phyloP scores from a whole-genome alignment of 2,329 filamentous ascomycete genomes.

The Colletotrichum zoysiae region DNA sequence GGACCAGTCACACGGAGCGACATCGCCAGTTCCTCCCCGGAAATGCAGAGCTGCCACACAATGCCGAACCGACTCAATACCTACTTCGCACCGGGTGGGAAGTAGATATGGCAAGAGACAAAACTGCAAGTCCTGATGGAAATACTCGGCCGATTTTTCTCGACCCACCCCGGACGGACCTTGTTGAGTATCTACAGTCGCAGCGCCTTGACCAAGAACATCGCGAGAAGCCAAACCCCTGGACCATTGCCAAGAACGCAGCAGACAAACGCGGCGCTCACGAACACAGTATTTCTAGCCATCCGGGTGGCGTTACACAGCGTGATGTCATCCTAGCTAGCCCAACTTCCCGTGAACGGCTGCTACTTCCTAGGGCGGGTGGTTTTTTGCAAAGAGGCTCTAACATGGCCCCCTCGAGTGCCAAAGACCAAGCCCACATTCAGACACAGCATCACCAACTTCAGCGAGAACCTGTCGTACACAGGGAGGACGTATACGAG shows the following conservation, averaged over 20 bases:
- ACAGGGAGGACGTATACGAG: constrained; percentile 6
- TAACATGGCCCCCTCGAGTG: neutral
- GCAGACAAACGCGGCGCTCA: neutral
- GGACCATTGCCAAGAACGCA: constrained; percentile 34
- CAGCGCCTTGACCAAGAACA: constrained; percentile 17
- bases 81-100: constrained; percentile 21
- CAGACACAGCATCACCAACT: neutral
- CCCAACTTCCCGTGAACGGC: neutral
- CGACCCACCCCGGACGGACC: neutral
- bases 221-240: constrained; percentile 33
- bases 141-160: constrained; percentile 15
- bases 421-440: neutral
- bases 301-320: neutral
- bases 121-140: constrained; percentile 18
- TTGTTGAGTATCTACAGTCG: constrained; percentile 6
- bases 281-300: neutral
- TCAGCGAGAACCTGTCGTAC: neutral
- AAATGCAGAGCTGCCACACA: neutral
- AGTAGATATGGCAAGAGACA: constrained; percentile 31
- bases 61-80: neutral
- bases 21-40: no score
- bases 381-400: neutral
- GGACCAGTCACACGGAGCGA: no score
- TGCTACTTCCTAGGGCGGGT: neutral
- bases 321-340: neutral